Conservation (phyloP, 352 stramenopile species). For the Aphanomyces astaci region DNA sequence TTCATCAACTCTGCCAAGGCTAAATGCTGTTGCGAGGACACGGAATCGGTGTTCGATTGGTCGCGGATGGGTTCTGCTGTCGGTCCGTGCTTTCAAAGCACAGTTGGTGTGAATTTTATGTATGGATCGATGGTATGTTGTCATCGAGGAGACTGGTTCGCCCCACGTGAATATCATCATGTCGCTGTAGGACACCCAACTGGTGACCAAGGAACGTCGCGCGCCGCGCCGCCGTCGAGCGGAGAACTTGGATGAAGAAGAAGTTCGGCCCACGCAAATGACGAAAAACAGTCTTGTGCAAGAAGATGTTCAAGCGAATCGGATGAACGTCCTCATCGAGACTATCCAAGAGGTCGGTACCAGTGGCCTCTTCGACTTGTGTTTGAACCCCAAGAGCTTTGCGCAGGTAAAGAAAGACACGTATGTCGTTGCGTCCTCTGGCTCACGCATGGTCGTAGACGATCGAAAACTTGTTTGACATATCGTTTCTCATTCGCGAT, state of each 20-base stretch:
- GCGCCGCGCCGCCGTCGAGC: constrained; percentile 34
- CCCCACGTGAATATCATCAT: no score
- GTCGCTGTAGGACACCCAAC: constrained; percentile 47
- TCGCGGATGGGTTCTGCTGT: constrained; percentile 43
- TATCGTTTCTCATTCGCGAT: constrained; percentile 74
- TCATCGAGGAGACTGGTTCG: constrained; percentile 30
- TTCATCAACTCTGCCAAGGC: constrained; percentile 47
- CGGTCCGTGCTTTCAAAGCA: constrained; percentile 53
- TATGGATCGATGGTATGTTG: constrained; percentile 23
- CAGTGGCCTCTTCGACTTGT: constrained; percentile 53
- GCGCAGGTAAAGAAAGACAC: constrained; percentile 59
- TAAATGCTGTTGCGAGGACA: constrained; percentile 34
- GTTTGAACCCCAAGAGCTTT: constrained; percentile 65
- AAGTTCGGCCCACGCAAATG: constrained; percentile 60
- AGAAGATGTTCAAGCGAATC: constrained; percentile 68
- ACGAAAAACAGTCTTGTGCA: constrained; percentile 45
- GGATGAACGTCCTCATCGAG: constrained; percentile 59
- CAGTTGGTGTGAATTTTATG: constrained; percentile 12
- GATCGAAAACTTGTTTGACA: constrained; percentile 79
- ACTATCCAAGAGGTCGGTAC: constrained; percentile 40
- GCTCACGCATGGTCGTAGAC: constrained; percentile 32
- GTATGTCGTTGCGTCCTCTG: neutral
- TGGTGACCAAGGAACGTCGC: constrained; percentile 64
- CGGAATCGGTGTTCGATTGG: constrained; percentile 51
- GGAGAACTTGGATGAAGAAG: constrained; percentile 47